phyloP scores from a whole-genome alignment of 2,329 filamentous ascomycete species.

The Ramularia endophylla region DNA sequence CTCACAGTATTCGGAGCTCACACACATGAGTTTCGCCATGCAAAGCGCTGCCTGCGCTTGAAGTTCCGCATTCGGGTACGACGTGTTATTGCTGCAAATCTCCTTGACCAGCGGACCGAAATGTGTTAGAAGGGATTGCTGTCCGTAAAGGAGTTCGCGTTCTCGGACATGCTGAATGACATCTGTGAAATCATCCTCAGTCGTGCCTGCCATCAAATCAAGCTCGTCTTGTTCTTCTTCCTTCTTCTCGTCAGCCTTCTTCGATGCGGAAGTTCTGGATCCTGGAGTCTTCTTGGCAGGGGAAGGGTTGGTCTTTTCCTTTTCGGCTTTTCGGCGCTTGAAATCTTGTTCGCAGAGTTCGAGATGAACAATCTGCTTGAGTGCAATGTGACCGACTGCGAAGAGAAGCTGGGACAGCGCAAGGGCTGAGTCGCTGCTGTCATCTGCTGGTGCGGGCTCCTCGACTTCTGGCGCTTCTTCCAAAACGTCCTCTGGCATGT shows the following conservation, averaged over 20 bases:
- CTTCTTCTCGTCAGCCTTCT: constrained; percentile 44
- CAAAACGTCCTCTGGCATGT: constrained; percentile 25
- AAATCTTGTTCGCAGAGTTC: constrained; percentile 98
- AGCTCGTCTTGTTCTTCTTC: constrained; percentile 74
- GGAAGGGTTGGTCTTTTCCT: constrained; percentile 57
- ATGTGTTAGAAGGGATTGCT: constrained; percentile 75
- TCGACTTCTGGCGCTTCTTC: constrained; percentile 15
- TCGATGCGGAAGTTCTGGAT: constrained; percentile 27
- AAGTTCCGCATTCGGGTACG: constrained; percentile 80
- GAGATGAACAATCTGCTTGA: constrained; percentile 98
- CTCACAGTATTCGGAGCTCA: constrained; percentile 94
- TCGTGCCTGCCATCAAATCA: constrained; percentile 93
- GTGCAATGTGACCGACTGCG: constrained; percentile 90
- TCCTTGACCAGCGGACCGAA: constrained; percentile 91
- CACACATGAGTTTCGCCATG: constrained; percentile 97
- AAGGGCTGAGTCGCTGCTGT: constrained; percentile 44
- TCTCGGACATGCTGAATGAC: constrained; percentile 80
- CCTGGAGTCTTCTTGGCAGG: constrained; percentile 23
- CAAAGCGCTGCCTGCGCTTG: constrained; percentile 92
- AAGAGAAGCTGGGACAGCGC: constrained; percentile 87
- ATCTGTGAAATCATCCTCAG: constrained; percentile 87
- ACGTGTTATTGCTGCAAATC: constrained; percentile 90
- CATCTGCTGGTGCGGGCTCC: constrained; percentile 13
- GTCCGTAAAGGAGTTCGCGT: constrained; percentile 75
- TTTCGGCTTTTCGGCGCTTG: constrained; percentile 89